Evolutionary conservation across 2,329 filamentous ascomycete species (phyloP).

Genomic region (Plectosphaerella sp.): DNA sequence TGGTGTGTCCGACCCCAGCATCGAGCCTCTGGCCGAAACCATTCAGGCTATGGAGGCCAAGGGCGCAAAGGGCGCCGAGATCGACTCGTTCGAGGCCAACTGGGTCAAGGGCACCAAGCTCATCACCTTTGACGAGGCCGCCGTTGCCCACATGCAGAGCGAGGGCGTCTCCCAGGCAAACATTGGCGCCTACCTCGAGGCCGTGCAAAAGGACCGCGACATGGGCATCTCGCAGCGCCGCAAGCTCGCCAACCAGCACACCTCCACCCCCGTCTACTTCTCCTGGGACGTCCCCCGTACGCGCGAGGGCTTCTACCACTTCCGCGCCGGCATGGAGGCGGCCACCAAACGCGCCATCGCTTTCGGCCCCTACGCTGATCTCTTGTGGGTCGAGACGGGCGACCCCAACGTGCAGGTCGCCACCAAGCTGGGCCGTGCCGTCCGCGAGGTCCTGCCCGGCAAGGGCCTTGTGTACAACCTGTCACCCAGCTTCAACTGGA

Average conservation of each 20-base stretch:
- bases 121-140: conserved; percentile 88
- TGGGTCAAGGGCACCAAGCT: conserved; percentile 88
- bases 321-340: conserved; percentile 74
- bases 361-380: conserved; percentile 88
- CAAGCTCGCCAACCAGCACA: conserved; percentile 62
- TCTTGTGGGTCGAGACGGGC: conserved; percentile 95
- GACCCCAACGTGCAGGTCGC: conserved; percentile 80
- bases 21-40: conserved; percentile 79
- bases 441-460: conserved; percentile 63
- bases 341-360: conserved; percentile 91
- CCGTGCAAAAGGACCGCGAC: conserved; percentile 60
- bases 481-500: conserved; percentile 97
- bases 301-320: conserved; percentile 91
- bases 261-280: conserved; percentile 69
- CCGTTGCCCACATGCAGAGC: conserved; percentile 65
- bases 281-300: conserved; percentile 90
- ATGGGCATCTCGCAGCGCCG: conserved; percentile 77
- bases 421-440: conserved; percentile 68
- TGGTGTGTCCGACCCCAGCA: conserved; percentile 69
- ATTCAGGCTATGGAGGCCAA: conserved; percentile 83
- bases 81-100: conserved; percentile 77
- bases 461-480: conserved; percentile 97
- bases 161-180: conserved; percentile 60
- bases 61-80: conserved; percentile 73
- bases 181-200: conserved; percentile 63